Evolutionary conservation across 352 stramenopile genomes (phyloP).

Genomic region (Thalassiosira livingstoniorum): DNA sequence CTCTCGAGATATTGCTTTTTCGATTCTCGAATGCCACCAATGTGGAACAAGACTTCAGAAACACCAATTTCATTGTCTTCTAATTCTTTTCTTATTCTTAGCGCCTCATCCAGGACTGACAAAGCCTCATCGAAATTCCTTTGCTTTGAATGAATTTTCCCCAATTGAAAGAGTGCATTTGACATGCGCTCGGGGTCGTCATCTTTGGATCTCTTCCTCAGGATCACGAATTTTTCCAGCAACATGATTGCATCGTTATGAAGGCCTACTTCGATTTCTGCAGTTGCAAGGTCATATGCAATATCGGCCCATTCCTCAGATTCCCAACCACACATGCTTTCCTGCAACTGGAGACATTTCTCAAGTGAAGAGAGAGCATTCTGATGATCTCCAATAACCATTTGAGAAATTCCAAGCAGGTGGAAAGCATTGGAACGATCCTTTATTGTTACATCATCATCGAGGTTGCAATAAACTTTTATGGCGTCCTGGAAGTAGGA

Average conservation of each 20-base stretch:
- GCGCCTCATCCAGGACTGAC: constrained; percentile 56
- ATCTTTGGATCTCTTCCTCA: constrained; percentile 32
- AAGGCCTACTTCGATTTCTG: constrained; percentile 39
- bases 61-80: constrained; percentile 52
- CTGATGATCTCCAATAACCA: constrained; percentile 43
- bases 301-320: constrained; percentile 56
- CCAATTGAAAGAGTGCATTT: constrained; percentile 55
- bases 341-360: constrained; percentile 44
- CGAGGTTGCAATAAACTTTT: constrained; percentile 48
- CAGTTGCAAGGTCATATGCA: constrained; percentile 59
- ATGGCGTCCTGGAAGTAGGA: constrained; percentile 59
- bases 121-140: constrained; percentile 54
- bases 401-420: constrained; percentile 53
- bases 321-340: constrained; percentile 31
- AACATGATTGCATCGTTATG: constrained; percentile 45
- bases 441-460: constrained; percentile 16
- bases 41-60: constrained; percentile 62
- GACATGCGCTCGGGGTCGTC: constrained; percentile 37
- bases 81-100: constrained; percentile 50
- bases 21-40: constrained; percentile 49
- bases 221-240: constrained; percentile 55
- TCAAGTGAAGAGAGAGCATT: constrained; percentile 55
- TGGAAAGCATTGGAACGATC: constrained; percentile 38
- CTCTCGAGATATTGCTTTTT: constrained; percentile 63
- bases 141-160: constrained; percentile 47